Percentiles rank a stretch among this genome's conserved stretches.
Evolutionary conservation across 2,329 filamentous ascomycete genomes (phyloP).

Genomic region (Arthrobotrys conoides): DNA sequence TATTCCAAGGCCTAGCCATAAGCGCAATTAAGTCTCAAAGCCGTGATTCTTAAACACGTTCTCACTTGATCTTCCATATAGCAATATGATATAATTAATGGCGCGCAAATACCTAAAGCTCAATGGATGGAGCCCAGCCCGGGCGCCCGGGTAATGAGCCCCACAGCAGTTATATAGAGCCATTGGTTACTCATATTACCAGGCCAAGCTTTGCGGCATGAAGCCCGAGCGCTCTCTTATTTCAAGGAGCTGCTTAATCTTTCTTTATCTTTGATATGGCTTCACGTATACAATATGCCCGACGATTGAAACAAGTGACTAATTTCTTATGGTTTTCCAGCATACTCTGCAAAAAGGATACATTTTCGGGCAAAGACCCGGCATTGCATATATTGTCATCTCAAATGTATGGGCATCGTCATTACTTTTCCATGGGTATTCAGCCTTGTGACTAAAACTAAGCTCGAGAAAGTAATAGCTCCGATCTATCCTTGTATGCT

Average conservation of each 20-base stretch:
- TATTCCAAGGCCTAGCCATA: too few relatives aligned
- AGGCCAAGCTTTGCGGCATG: not conserved
- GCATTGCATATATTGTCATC: not conserved
- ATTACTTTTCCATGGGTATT: slow-evolving; percentile 2
- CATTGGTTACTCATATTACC: not conserved
- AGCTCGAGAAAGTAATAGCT: not conserved
- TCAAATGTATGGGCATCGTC: not conserved
- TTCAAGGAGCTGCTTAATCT: not conserved
- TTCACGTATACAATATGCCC: slow-evolving; percentile 11
- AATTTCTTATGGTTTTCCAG: slow-evolving; percentile 8
- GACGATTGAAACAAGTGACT: slow-evolving; percentile 7
- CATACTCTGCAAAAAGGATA: not conserved
- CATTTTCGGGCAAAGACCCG: not conserved
- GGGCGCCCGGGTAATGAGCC: not conserved
- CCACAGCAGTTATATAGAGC: not conserved
- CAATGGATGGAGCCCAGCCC: not conserved
- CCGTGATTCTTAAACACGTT: not conserved
- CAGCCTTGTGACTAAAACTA: slow-evolving; percentile 12
- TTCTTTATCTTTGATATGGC: not conserved
- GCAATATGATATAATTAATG: too few relatives aligned
- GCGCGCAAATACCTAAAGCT: not conserved
- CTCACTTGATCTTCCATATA: not conserved
- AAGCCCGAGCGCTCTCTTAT: not conserved
- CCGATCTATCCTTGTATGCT: slow-evolving; percentile 1
- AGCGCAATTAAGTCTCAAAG: too few relatives aligned